phyloP scores from a whole-genome alignment of 1,284 basidiomycete species.

The Leccinum angustisporum region DNA sequence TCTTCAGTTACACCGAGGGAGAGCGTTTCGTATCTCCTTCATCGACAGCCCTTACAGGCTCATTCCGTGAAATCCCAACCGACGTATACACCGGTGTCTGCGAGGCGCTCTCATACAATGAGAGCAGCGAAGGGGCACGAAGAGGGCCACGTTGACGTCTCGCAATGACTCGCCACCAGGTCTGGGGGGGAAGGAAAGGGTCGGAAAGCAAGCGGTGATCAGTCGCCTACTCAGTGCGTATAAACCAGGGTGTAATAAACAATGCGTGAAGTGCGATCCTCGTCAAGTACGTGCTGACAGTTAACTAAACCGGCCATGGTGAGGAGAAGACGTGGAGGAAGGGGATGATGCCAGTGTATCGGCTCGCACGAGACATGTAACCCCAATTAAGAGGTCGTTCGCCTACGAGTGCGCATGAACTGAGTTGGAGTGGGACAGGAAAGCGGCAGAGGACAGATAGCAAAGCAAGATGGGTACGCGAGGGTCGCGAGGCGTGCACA shows the following conservation, averaged over 20 bases:
- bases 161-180: constrained; percentile 24
- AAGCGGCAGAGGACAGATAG: constrained; percentile 40
- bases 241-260: constrained; percentile 36
- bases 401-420: constrained; percentile 58
- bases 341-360: constrained; percentile 61
- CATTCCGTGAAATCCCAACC: constrained; percentile 14
- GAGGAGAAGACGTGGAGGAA: constrained; percentile 10
- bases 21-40: constrained; percentile 15
- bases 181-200: constrained; percentile 16
- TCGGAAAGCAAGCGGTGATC: constrained; percentile 35
- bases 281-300: constrained; percentile 21
- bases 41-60: constrained; percentile 13
- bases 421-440: constrained; percentile 48
- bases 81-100: constrained; percentile 8
- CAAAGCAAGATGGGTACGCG: constrained; percentile 45
- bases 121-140: constrained; percentile 9
- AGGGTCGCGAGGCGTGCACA: constrained; percentile 52
- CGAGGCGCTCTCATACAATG: constrained; percentile 33
- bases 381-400: constrained; percentile 76
- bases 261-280: constrained; percentile 31
- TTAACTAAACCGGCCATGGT: constrained; percentile 23
- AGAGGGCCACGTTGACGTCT: constrained; percentile 16
- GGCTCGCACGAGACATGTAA: constrained; percentile 69
- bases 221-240: constrained; percentile 29
- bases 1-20: constrained; percentile 1